Evolutionary conservation across 768 basidiomycete species (phyloP).

Genomic region (Auricularia auricula-judae): DNA sequence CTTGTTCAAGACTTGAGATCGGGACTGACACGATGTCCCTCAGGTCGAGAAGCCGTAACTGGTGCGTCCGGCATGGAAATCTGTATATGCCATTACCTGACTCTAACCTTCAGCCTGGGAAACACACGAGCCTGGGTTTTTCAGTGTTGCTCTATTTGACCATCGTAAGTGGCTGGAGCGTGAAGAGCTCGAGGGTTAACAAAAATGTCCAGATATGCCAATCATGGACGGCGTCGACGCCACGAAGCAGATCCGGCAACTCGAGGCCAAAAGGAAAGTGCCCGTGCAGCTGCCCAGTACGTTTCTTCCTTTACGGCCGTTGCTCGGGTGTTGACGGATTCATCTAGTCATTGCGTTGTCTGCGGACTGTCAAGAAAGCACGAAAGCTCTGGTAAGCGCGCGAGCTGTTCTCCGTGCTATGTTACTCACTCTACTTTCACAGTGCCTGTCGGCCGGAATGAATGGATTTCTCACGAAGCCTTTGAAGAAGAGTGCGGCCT

Average conservation of each 20-base stretch:
- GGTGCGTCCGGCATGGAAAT: too few relatives aligned
- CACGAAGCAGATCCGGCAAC: conserved; percentile 46
- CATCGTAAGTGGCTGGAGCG: conserved; percentile 39
- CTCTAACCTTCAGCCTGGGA: conserved; percentile 44
- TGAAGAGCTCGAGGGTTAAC: too few relatives aligned
- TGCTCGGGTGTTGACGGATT: not conserved
- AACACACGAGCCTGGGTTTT: conserved; percentile 53
- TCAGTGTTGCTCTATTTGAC: conserved; percentile 61
- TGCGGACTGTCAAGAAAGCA: conserved; percentile 68
- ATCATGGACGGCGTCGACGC: conserved; percentile 71
- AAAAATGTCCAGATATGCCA: conserved; percentile 48
- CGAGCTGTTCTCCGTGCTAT: not conserved
- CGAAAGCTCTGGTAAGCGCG: conserved; percentile 25
- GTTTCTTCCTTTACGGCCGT: not conserved
- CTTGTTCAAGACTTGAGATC: conserved; percentile 28
- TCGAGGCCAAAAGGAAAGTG: conserved; percentile 48
- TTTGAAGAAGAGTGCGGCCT: conserved; percentile 39
- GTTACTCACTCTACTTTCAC: conserved; percentile 20
- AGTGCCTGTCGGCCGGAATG: conserved; percentile 73
- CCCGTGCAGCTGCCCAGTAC: conserved; percentile 13
- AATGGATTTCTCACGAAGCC: conserved; percentile 69
- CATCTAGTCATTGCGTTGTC: conserved; percentile 55
- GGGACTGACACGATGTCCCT: not conserved
- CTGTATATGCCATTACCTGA: too few relatives aligned
- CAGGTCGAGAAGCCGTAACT: conserved; percentile 3